These are phyloP conservation scores for Aspergillus avenaceus DNA, from an alignment of 495 filamentous ascomycete species.

Conservation along the genomic window DNA sequence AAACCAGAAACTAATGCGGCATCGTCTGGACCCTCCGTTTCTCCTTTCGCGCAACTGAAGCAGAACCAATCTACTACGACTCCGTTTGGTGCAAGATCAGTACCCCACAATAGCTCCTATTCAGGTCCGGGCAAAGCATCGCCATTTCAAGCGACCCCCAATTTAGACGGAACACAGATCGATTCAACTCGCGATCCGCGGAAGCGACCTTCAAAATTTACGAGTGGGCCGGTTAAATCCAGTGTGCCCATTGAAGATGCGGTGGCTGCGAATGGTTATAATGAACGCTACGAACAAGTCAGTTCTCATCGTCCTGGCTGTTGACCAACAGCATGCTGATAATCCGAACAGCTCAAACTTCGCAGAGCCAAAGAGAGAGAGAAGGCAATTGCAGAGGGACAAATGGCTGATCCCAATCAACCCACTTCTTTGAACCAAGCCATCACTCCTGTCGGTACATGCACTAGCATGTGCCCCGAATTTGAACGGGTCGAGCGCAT, in stretches of 20 bases:
- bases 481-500: constrained; percentile 82
- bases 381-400: constrained; percentile 64
- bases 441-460: constrained; percentile 83
- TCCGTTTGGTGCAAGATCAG: constrained; percentile 13
- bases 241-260: constrained; percentile 21
- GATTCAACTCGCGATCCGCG: constrained; percentile 14
- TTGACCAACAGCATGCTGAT: constrained; percentile 22
- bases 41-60: constrained; percentile 31
- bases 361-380: constrained; percentile 65
- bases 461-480: constrained; percentile 90
- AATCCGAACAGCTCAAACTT: constrained; percentile 50
- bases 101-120: constrained; percentile 20
- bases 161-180: constrained; percentile 7
- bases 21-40: constrained; percentile 7
- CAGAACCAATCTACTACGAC: constrained; percentile 16
- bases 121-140: constrained; percentile 12
- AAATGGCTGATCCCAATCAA: constrained; percentile 87
- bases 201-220: constrained; percentile 1
- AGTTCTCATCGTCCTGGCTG: constrained; percentile 5
- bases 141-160: constrained; percentile 13
- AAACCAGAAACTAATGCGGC: constrained; percentile 8
- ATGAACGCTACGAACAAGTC: constrained; percentile 44
- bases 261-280: constrained; percentile 23
- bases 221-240: constrained; percentile 5
- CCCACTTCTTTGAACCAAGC: constrained; percentile 76